Percentiles rank a stretch among this genome's conserved stretches.
Conservation (phyloP, 2,329 filamentous ascomycete species). For the Metarhizium album region DNA sequence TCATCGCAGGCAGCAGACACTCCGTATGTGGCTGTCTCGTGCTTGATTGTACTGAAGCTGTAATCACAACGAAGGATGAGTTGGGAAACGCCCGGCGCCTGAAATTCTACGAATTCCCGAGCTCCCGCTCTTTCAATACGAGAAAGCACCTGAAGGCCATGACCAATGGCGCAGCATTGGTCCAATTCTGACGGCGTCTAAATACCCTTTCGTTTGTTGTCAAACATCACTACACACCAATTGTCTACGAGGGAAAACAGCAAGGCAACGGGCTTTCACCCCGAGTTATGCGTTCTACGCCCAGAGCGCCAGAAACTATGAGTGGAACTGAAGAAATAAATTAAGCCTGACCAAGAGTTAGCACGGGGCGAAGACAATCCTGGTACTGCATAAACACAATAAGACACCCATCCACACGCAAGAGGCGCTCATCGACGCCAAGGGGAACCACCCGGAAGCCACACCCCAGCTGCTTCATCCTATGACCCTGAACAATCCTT, state of each 20-base stretch:
- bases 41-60: not conserved
- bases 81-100: not conserved
- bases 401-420: not conserved
- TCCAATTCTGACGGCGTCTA: not conserved
- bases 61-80: not conserved
- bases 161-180: not conserved
- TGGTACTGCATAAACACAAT: not conserved
- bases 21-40: not conserved
- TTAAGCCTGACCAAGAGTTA: not conserved
- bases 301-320: not conserved
- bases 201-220: not conserved
- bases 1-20: not conserved
- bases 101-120: not conserved
- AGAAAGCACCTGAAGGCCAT: not conserved
- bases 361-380: not conserved
- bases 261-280: not conserved
- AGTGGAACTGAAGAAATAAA: not conserved
- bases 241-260: not conserved
- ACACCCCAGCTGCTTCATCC: not conserved
- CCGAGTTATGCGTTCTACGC: not conserved
- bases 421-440: not conserved
- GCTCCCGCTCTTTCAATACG: not conserved
- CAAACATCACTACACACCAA: not conserved
- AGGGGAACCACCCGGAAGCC: not conserved
- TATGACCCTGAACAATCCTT: not conserved